Percentiles rank a stretch among this genome's conserved stretches.
phyloP scores from a whole-genome alignment of 2,329 filamentous ascomycete species.

The Neopestalotiopsis sp. region DNA sequence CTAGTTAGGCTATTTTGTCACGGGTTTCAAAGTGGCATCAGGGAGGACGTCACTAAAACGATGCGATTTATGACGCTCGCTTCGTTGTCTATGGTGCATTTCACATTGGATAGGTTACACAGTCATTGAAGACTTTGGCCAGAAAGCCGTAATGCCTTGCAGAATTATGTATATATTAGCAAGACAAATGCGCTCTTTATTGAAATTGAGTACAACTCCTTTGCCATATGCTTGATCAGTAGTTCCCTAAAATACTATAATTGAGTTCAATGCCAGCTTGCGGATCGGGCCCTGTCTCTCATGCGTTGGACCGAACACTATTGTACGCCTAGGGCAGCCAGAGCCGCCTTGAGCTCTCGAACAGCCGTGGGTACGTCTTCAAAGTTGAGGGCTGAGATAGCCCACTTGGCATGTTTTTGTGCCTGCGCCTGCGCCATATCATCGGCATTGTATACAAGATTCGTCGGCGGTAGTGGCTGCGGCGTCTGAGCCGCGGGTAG shows the following conservation, averaged over 20 bases:
- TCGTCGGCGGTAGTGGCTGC: slow-evolving; percentile 25
- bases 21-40: not conserved
- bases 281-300: not conserved
- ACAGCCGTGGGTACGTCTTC: slow-evolving; percentile 93
- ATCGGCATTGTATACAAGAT: slow-evolving; percentile 60
- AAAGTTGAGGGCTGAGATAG: slow-evolving; percentile 95
- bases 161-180: not conserved
- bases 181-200: not conserved
- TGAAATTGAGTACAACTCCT: not conserved
- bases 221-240: not conserved
- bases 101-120: not conserved
- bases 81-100: not conserved
- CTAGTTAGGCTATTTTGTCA: not conserved
- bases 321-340: slow-evolving; percentile 71
- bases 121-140: not conserved
- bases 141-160: not conserved
- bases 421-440: slow-evolving; percentile 76
- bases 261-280: not conserved
- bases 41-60: not conserved
- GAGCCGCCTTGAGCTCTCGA: slow-evolving; percentile 78
- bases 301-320: slow-evolving; percentile 35
- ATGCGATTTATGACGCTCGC: not conserved
- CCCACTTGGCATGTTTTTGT: slow-evolving; percentile 96
- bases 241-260: not conserved
- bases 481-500: slow-evolving; percentile 19